Base-by-base conservation (phyloP, 176 grass and related monocot species). In the Carex kokanica region DNA sequence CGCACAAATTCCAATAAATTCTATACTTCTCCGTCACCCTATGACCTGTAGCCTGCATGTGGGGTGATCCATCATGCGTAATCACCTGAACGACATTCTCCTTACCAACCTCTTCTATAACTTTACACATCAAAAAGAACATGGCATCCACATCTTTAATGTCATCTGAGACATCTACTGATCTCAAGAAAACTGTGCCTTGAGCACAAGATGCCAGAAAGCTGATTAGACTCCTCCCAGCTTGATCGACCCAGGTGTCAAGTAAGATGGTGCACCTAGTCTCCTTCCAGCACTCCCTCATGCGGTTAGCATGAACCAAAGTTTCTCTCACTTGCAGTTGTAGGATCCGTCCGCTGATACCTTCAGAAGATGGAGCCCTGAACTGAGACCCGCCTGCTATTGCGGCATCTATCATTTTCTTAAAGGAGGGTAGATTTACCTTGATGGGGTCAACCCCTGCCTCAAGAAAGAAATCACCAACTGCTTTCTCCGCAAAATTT, bases 251-350 rank as follows among this genome's bases (percentile, higher is more conserved):
- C 95, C 95, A 98, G 72, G 65, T 87, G 86, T 98, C 86, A 21
- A 98, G 81, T 63, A 98, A 72, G 60, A 98, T 84, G 55, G 74
- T 94, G 66, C 95, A 98, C 27, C 95, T 87, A 49, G 67, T 90
- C 85, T 3, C 78, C 32, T 45, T 78, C 95, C 95, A 98, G 23
- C 81, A 88, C 9, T 86, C 38, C 85, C 66, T 94, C 81, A 94
- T 36, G 85, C 43, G 49, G 67, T 84, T 88, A 79, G 80, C 84
- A 68, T 43, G 74, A 10, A 38, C 52, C 57, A 88, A 43, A 87
- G 88, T 77, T 86, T 94, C 92, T 55, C 38, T 82, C 20, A 91
- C 64, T 74, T 98, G 85, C 41, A 91, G 64, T 51, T 98, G 86
- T 21, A 94, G 74, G 82, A 98, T 87, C 68, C 78, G 57, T 13